Conservation (phyloP, 208 protist species). For the Strigomonas galati region DNA sequence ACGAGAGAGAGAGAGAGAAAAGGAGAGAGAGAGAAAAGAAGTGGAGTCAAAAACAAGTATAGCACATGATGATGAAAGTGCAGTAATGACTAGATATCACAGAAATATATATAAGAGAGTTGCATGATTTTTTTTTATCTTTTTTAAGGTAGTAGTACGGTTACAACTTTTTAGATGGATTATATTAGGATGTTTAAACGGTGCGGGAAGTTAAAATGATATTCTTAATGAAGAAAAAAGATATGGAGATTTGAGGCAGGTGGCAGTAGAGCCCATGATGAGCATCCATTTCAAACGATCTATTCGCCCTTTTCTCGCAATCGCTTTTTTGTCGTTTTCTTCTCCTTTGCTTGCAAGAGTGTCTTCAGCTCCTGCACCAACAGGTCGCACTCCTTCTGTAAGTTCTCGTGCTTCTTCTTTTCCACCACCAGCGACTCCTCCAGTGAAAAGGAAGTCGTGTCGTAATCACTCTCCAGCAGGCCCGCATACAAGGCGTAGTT, state of each 20-base stretch:
- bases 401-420: conserved; percentile 99
- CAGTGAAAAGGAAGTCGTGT: neutral
- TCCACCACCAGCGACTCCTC: conserved; percentile 97
- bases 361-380: conserved; percentile 99
- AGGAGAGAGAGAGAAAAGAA: neutral
- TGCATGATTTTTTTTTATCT: neutral
- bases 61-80: too few relatives aligned
- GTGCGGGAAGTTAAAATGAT: conserved; percentile 7
- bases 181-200: conserved; percentile 9
- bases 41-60: neutral
- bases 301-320: neutral
- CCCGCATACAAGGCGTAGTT: too few relatives aligned
- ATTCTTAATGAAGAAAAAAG: too few relatives aligned
- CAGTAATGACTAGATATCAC: too few relatives aligned
- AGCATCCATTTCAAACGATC: too few relatives aligned
- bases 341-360: conserved; percentile 93
- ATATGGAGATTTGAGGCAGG: too few relatives aligned
- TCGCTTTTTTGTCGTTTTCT: too few relatives aligned
- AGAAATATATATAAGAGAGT: too few relatives aligned
- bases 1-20: neutral
- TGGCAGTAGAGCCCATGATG: too few relatives aligned
- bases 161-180: too few relatives aligned
- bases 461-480: too few relatives aligned
- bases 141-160: too few relatives aligned
- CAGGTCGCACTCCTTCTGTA: conserved; percentile 99